Conservation (phyloP, 441 rosid genomes). For the Francoa sonchifolia region DNA sequence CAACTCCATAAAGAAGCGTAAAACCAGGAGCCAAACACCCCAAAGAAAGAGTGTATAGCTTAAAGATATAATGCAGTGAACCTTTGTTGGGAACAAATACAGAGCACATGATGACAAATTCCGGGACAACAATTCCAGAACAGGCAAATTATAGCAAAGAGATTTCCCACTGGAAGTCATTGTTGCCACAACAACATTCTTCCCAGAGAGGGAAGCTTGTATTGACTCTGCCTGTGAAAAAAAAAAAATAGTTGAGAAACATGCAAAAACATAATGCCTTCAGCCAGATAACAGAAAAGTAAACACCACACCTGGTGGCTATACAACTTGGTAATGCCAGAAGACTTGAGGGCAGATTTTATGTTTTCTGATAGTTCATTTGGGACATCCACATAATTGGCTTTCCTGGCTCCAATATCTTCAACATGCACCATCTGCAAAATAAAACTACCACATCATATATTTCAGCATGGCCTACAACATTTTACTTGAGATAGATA, state of each 20-base stretch:
- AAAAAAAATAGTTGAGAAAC: slow-evolving; percentile 10
- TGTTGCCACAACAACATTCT: slow-evolving; percentile 82
- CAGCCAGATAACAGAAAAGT: not conserved
- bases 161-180: slow-evolving; percentile 98
- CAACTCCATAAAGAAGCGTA: slow-evolving; percentile 5
- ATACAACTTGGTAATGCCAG: slow-evolving; percentile 65
- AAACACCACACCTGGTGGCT: slow-evolving; percentile 67
- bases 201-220: slow-evolving; percentile 58
- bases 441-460: slow-evolving; percentile 14
- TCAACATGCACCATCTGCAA: slow-evolving; percentile 78
- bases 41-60: slow-evolving; percentile 2
- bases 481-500: too few relatives aligned
- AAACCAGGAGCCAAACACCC: slow-evolving; percentile 9
- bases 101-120: slow-evolving; percentile 69
- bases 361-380: slow-evolving; percentile 49
- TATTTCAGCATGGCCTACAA: slow-evolving; percentile 7
- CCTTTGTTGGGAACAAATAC: slow-evolving; percentile 94
- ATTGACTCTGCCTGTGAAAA: slow-evolving; percentile 68
- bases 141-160: slow-evolving; percentile 91
- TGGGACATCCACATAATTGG: slow-evolving; percentile 45
- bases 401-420: slow-evolving; percentile 48
- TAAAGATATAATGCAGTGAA: slow-evolving; percentile 12
- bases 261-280: slow-evolving; percentile 7
- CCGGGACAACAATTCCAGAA: slow-evolving; percentile 63
- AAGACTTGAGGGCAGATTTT: slow-evolving; percentile 45